Conservation (phyloP, 106 monocot species). For the Dendrobium officinale region DNA sequence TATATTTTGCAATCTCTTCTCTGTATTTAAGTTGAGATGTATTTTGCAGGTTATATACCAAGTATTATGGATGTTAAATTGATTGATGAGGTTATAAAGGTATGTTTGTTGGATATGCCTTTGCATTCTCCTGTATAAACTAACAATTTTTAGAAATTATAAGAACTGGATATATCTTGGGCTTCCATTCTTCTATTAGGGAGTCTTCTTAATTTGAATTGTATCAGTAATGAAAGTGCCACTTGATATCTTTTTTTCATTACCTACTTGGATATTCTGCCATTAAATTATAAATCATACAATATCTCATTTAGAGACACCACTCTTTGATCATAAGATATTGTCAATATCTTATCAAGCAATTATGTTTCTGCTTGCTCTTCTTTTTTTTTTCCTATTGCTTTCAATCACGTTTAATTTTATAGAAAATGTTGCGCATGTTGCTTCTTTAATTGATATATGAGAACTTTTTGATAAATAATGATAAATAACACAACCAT, state of each 20-base stretch:
- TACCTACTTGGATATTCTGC: background rate
- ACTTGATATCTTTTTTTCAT: background rate
- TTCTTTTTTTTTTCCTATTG: too few species aligned
- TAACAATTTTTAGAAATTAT: background rate
- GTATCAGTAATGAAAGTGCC: background rate
- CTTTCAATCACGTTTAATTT: too few species aligned
- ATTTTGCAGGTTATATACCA: conserved; percentile 75
- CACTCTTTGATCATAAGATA: background rate
- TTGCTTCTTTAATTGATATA: too few species aligned
- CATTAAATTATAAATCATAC: background rate
- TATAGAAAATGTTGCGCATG: too few species aligned
- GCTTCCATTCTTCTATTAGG: background rate
- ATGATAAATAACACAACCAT: too few species aligned
- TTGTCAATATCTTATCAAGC: background rate
- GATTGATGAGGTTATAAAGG: conserved; percentile 97
- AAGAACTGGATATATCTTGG: background rate
- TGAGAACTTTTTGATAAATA: too few species aligned
- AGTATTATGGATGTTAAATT: conserved; percentile 89
- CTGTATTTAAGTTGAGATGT: background rate
- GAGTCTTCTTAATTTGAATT: background rate
- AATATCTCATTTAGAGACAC: background rate
- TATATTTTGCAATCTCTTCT: too few species aligned
- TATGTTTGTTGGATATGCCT: conserved; percentile 7
- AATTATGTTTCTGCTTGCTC: too few species aligned
- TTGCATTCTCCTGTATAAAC: background rate